Percentiles rank a stretch among this genome's conserved stretches.
Evolutionary conservation across 352 stramenopile genomes (phyloP).

Genomic region (Pythium monospermum): DNA sequence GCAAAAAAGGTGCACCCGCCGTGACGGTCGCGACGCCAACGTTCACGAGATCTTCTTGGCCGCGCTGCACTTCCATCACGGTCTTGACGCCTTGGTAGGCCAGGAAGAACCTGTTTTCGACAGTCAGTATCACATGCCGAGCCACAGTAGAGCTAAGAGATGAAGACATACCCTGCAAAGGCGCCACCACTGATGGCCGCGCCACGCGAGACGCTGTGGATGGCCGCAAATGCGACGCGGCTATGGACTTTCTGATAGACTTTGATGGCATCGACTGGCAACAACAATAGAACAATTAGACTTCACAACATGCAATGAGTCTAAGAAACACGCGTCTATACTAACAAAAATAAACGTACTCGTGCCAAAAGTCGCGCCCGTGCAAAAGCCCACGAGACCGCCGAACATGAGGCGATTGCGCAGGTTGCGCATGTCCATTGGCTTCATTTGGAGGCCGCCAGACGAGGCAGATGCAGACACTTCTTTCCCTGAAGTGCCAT

Average conservation of each 20-base stretch:
- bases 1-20: constrained; percentile 52
- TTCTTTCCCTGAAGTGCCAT: not conserved
- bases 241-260: constrained; percentile 55
- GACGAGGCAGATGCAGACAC: too few relatives aligned
- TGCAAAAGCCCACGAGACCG: constrained; percentile 73
- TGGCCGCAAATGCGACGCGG: constrained; percentile 34
- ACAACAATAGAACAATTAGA: not conserved
- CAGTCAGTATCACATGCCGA: not conserved
- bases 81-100: constrained; percentile 75
- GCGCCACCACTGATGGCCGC: constrained; percentile 50
- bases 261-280: constrained; percentile 57
- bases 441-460: constrained; percentile 14
- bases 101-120: constrained; percentile 59
- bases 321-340: not conserved
- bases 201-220: constrained; percentile 40
- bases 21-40: constrained; percentile 47
- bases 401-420: constrained; percentile 76
- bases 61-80: constrained; percentile 50
- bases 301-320: not conserved
- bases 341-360: constrained; percentile 33
- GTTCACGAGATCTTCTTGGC: constrained; percentile 51
- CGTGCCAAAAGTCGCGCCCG: constrained; percentile 64
- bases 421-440: constrained; percentile 40
- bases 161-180: constrained; percentile 42
- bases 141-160: not conserved